These are phyloP conservation scores for Tylopilus sp. DNA, from an alignment of 768 basidiomycete species.

Conservation along the genomic window DNA sequence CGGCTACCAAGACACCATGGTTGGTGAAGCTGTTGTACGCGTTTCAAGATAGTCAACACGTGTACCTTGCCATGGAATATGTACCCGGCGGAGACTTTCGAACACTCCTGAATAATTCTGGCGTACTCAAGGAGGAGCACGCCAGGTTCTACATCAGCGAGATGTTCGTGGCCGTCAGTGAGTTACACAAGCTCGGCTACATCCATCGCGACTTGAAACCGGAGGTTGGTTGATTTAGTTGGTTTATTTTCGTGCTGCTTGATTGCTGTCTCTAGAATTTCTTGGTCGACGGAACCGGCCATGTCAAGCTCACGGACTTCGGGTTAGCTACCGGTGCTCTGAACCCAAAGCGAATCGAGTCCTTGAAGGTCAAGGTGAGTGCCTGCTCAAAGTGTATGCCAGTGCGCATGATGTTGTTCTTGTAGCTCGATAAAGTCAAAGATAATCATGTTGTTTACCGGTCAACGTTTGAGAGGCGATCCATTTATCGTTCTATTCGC, in stretches of 20 bases:
- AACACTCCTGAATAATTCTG: slow-evolving; percentile 95
- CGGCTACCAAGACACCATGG: slow-evolving; percentile 97
- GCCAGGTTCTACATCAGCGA: slow-evolving; percentile 96
- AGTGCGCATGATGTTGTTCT: slow-evolving; percentile 5
- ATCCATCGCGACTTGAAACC: slow-evolving; percentile 98
- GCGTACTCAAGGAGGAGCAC: slow-evolving; percentile 95
- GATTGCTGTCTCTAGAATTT: slow-evolving; percentile 65
- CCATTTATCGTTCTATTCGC: slow-evolving; percentile 89
- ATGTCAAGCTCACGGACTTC: slow-evolving; percentile 98
- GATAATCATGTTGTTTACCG: slow-evolving; percentile 87
- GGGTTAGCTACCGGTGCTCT: slow-evolving; percentile 95
- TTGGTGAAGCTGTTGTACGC: slow-evolving; percentile 92
- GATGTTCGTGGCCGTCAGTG: slow-evolving; percentile 94
- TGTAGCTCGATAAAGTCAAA: slow-evolving; percentile 92
- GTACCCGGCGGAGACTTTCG: slow-evolving; percentile 98
- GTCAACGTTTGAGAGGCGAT: slow-evolving; percentile 91
- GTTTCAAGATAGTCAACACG: slow-evolving; percentile 88
- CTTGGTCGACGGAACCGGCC: slow-evolving; percentile 90
- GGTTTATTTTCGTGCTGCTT: not conserved
- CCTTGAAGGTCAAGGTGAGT: slow-evolving; percentile 83
- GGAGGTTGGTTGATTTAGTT: slow-evolving; percentile 56
- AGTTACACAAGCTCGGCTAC: slow-evolving; percentile 95
- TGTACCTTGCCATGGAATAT: slow-evolving; percentile 99
- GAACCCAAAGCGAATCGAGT: slow-evolving; percentile 92
- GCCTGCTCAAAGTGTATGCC: not conserved